These are phyloP conservation scores for Claviceps sorghi DNA, from an alignment of 2,329 filamentous ascomycete species.

Conservation along the genomic window DNA sequence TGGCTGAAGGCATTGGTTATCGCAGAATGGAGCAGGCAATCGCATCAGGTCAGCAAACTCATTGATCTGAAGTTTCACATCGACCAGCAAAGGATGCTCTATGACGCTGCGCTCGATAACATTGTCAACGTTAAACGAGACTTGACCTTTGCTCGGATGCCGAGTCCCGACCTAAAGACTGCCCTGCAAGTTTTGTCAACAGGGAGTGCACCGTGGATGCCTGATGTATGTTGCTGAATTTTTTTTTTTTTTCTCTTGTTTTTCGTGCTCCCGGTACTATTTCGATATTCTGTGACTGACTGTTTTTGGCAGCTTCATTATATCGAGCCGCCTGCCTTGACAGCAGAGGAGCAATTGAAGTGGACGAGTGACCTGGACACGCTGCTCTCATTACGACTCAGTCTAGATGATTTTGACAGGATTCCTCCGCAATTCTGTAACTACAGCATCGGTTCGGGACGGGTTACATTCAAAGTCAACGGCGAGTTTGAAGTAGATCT, in stretches of 20 bases:
- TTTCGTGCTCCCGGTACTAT: background rate
- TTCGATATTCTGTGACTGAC: slow-evolving; percentile 14
- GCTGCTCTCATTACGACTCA: slow-evolving; percentile 66
- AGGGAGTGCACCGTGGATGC: slow-evolving; percentile 63
- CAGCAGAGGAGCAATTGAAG: slow-evolving; percentile 55
- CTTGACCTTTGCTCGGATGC: slow-evolving; percentile 58
- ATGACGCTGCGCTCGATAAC: slow-evolving; percentile 43
- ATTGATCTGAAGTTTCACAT: slow-evolving; percentile 77
- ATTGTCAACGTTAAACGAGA: slow-evolving; percentile 61
- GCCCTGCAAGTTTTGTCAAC: slow-evolving; percentile 73
- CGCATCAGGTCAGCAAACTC: slow-evolving; percentile 65
- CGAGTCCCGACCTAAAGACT: slow-evolving; percentile 81
- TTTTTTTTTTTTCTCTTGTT: background rate
- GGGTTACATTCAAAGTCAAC: slow-evolving; percentile 72
- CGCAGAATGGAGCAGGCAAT: slow-evolving; percentile 74
- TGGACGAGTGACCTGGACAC: slow-evolving; percentile 74
- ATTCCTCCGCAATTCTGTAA: slow-evolving; percentile 61
- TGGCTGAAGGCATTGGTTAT: slow-evolving; percentile 91
- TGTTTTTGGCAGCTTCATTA: slow-evolving; percentile 49
- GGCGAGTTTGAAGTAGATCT: slow-evolving; percentile 89
- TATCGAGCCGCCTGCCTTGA: slow-evolving; percentile 57
- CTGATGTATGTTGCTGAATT: slow-evolving; percentile 46
- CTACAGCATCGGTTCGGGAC: slow-evolving; percentile 70
- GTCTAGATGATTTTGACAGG: slow-evolving; percentile 64
- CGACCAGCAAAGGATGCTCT: slow-evolving; percentile 45